Evolutionary conservation across 2,329 filamentous ascomycete species (phyloP).

Genomic region (Verticillium dahliae): DNA sequence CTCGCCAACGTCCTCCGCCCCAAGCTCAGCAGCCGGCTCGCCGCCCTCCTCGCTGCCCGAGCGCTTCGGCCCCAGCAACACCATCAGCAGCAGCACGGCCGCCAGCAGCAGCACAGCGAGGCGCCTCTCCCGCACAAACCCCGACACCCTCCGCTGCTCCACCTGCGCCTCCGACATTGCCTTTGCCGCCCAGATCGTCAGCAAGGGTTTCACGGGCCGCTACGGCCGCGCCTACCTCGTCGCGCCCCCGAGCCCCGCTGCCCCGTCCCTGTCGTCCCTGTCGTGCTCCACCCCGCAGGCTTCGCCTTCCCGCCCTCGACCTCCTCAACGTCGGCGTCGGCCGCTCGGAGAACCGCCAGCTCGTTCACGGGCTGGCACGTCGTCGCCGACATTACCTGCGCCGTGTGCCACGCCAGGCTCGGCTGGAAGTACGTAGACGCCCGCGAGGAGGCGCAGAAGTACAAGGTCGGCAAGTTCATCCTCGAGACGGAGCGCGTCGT

Average conservation of each 20-base stretch:
- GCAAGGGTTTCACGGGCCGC: conserved; percentile 60
- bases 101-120: background rate
- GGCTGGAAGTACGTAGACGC: conserved; percentile 67
- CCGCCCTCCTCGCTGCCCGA: conserved; percentile 14
- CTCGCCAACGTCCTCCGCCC: conserved; percentile 27
- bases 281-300: conserved; percentile 4
- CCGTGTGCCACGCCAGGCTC: conserved; percentile 46
- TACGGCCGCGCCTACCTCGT: conserved; percentile 60
- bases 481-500: conserved; percentile 55
- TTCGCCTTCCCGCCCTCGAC: background rate
- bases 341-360: conserved; percentile 45
- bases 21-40: conserved; percentile 12
- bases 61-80: conserved; percentile 9
- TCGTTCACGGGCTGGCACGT: conserved; percentile 59
- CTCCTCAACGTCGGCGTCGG: conserved; percentile 52
- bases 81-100: background rate
- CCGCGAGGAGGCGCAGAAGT: conserved; percentile 50
- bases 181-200: conserved; percentile 54
- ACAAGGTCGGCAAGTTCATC: conserved; percentile 65
- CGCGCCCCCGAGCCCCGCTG: conserved; percentile 20
- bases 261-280: conserved; percentile 9
- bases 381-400: conserved; percentile 57
- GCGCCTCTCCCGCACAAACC: conserved; percentile 35
- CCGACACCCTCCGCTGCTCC: conserved; percentile 52
- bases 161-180: conserved; percentile 56